These are phyloP conservation scores for Sordariomycetes sp. DNA, from an alignment of 2,329 filamentous ascomycete genomes.

Conservation along the genomic window DNA sequence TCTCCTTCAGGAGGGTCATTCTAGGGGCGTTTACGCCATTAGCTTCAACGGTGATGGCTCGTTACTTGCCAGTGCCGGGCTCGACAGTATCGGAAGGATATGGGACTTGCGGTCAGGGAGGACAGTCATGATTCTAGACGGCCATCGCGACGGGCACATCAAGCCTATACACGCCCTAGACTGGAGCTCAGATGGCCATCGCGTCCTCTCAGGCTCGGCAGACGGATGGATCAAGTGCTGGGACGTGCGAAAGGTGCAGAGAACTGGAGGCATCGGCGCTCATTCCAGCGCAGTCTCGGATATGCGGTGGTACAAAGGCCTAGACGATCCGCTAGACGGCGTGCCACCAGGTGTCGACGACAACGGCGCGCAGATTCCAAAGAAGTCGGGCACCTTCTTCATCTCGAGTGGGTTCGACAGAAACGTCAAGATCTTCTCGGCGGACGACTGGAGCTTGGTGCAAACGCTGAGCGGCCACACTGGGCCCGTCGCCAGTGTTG, in stretches of 20 bases:
- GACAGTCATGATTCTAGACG: constrained; percentile 92
- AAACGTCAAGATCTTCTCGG: constrained; percentile 91
- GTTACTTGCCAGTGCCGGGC: constrained; percentile 79
- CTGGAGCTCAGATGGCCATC: constrained; percentile 84
- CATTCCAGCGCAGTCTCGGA: constrained; percentile 90
- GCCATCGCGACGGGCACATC: constrained; percentile 71
- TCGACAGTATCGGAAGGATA: constrained; percentile 89
- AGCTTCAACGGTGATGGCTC: constrained; percentile 89
- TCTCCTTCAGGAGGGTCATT: constrained; percentile 87
- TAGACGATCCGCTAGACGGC: constrained; percentile 62
- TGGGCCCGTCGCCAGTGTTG: constrained; percentile 82
- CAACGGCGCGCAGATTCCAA: constrained; percentile 60
- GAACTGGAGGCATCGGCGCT: constrained; percentile 77
- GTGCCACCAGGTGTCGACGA: constrained; percentile 51
- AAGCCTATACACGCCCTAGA: constrained; percentile 89
- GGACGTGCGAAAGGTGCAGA: constrained; percentile 85
- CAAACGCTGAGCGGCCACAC: constrained; percentile 86
- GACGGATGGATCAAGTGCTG: constrained; percentile 98
- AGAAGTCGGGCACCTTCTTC: constrained; percentile 86
- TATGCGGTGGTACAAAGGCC: constrained; percentile 85
- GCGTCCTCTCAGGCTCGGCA: constrained; percentile 84
- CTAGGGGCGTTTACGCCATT: constrained; percentile 82
- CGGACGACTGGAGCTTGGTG: constrained; percentile 88
- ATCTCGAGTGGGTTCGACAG: constrained; percentile 88
- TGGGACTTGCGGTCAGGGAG: constrained; percentile 92